Evolutionary conservation across 176 grass and related monocot genomes (phyloP).

Genomic region (Stipa capillata): DNA sequence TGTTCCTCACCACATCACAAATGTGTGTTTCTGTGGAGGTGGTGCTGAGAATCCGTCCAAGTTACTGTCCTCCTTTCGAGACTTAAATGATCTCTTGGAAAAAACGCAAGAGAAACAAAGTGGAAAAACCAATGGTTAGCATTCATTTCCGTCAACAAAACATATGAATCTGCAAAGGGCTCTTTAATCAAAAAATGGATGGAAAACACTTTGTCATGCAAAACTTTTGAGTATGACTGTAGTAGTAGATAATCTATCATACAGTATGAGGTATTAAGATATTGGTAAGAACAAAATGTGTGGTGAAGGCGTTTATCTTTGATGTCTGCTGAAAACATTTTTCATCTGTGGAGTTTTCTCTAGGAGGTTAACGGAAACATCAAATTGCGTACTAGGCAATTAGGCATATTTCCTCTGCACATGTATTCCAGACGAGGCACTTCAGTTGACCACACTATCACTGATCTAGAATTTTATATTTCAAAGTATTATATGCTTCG

Average conservation of each 20-base stretch:
- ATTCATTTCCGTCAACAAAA: background rate
- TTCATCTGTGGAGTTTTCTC: background rate
- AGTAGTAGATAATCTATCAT: background rate
- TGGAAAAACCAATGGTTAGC: background rate
- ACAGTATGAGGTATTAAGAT: background rate
- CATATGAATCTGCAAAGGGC: background rate
- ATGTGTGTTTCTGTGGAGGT: background rate
- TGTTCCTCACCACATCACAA: background rate
- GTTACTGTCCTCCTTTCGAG: background rate
- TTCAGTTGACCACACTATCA: background rate
- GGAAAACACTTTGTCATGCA: background rate
- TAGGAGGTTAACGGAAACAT: background rate
- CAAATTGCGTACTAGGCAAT: too few species aligned
- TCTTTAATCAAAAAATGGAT: background rate
- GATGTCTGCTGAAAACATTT: background rate
- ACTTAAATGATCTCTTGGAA: background rate
- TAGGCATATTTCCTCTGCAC: too few species aligned
- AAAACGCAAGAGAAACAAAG: background rate
- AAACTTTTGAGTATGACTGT: background rate
- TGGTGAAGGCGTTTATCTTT: background rate
- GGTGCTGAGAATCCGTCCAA: background rate
- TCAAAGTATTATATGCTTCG: background rate
- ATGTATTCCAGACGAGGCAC: too few species aligned
- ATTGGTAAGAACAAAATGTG: background rate
- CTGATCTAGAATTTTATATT: background rate